Evolutionary conservation across 176 grass and related monocot genomes (phyloP).

Genomic region (Oryza coarctata): DNA sequence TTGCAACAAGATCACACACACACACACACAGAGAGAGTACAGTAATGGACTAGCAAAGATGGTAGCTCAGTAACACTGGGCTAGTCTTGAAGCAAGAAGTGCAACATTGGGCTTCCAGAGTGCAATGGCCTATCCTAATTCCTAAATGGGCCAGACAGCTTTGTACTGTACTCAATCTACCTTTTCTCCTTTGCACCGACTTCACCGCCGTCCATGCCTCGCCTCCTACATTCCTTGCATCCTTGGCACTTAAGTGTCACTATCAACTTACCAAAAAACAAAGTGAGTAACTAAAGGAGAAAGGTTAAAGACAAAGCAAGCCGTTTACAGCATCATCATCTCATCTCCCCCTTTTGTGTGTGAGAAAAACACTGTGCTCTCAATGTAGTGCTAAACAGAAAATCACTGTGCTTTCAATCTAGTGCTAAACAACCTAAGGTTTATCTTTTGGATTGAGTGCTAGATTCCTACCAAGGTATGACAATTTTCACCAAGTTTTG

Average conservation of each 20-base stretch:
- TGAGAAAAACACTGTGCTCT: background rate
- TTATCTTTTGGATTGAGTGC: no score
- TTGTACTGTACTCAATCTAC: background rate
- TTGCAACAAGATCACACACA: background rate
- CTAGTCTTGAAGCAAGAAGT: background rate
- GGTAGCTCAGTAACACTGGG: background rate
- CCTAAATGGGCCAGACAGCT: background rate
- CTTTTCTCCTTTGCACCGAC: background rate
- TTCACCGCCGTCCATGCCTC: no score
- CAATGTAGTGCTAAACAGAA: background rate
- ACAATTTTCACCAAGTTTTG: no score
- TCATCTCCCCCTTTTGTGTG: background rate
- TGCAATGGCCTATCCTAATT: background rate
- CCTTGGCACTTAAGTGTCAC: background rate
- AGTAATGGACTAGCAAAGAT: background rate
- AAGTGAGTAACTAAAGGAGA: background rate
- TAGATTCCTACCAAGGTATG: no score
- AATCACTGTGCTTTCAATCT: background rate
- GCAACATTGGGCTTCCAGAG: background rate
- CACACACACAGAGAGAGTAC: no score
- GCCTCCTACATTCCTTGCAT: background rate
- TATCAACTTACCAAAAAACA: background rate
- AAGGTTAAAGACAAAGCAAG: background rate
- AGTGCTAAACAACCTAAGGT: no score
- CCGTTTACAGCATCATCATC: background rate